phyloP scores from a whole-genome alignment of 2,329 filamentous ascomycete genomes.

The Diaporthe ampelina region DNA sequence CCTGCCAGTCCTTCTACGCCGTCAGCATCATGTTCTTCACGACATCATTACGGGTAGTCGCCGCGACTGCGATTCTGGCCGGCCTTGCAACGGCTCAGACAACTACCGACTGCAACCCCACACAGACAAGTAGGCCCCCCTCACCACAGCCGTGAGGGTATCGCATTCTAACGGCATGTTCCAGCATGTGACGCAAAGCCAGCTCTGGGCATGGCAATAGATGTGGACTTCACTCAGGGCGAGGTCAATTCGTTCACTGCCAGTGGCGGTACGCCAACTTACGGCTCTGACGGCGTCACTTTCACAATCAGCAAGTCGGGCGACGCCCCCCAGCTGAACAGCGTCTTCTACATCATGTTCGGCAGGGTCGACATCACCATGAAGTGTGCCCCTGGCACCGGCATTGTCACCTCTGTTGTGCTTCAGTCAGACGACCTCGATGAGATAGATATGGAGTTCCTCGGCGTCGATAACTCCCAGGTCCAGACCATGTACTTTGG shows the following conservation, averaged over 20 bases:
- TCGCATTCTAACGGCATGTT: conserved; percentile 46
- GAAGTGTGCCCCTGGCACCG: conserved; percentile 87
- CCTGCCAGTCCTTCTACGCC: not conserved
- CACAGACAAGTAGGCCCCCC: conserved; percentile 46
- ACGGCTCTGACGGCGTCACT: conserved; percentile 80
- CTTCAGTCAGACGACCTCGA: conserved; percentile 92
- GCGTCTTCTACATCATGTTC: conserved; percentile 99
- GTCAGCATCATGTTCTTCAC: conserved; percentile 42
- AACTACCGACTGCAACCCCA: conserved; percentile 51
- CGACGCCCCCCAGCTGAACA: conserved; percentile 87
- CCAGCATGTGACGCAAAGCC: conserved; percentile 80
- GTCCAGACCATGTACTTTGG: conserved; percentile 99
- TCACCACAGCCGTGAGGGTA: not conserved
- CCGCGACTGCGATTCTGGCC: conserved; percentile 42
- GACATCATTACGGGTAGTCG: conserved; percentile 43
- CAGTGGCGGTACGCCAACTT: conserved; percentile 77
- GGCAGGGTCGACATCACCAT: conserved; percentile 88
- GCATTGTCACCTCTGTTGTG: conserved; percentile 94
- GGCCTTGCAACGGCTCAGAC: conserved; percentile 49
- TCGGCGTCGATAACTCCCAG: conserved; percentile 80
- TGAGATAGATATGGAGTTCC: conserved; percentile 98
- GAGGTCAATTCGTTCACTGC: conserved; percentile 83
- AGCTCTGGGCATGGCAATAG: conserved; percentile 85
- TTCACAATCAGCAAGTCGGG: conserved; percentile 85
- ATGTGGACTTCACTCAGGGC: conserved; percentile 86